Evolutionary conservation across 1,284 basidiomycete species (phyloP).

Genomic region (Peniophora sp.): DNA sequence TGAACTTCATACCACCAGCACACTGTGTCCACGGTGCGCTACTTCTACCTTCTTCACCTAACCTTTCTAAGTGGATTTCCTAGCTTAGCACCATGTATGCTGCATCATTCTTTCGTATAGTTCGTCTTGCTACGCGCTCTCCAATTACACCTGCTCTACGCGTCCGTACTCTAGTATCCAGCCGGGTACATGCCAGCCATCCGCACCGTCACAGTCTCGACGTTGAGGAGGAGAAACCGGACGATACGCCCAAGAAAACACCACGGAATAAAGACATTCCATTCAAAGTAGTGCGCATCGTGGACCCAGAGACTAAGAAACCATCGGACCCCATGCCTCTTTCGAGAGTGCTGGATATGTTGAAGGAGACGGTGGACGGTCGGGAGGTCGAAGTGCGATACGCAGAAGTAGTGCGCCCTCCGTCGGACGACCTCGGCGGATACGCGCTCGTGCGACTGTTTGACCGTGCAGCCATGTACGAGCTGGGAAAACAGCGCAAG

Average conservation of each 20-base stretch:
- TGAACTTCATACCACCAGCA: too few species aligned
- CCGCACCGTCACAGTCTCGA: neutral
- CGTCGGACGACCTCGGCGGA: slow-evolving; percentile 28
- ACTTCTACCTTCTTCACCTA: too few species aligned
- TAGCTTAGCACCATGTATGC: too few species aligned
- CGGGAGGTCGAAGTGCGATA: slow-evolving; percentile 31
- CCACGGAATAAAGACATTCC: slow-evolving; percentile 17
- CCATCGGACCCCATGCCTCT: slow-evolving; percentile 28
- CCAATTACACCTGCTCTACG: too few species aligned
- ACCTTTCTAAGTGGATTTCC: too few species aligned
- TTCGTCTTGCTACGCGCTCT: too few species aligned
- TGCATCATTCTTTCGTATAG: too few species aligned
- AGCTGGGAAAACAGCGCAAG: slow-evolving; percentile 25
- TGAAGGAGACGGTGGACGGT: slow-evolving; percentile 1
- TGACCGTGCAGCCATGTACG: slow-evolving; percentile 26
- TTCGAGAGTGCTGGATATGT: slow-evolving; percentile 26
- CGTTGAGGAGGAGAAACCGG: neutral
- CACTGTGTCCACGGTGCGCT: too few species aligned
- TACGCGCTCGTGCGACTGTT: slow-evolving; percentile 42
- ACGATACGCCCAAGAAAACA: neutral
- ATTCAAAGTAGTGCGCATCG: slow-evolving; percentile 33
- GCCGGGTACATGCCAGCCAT: neutral
- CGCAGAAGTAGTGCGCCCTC: slow-evolving; percentile 41
- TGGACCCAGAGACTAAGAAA: slow-evolving; percentile 35
- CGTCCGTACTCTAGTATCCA: too few species aligned